These are phyloP conservation scores for Cajanus cajan DNA, from an alignment of 306 rosid genomes.

Conservation along the genomic window DNA sequence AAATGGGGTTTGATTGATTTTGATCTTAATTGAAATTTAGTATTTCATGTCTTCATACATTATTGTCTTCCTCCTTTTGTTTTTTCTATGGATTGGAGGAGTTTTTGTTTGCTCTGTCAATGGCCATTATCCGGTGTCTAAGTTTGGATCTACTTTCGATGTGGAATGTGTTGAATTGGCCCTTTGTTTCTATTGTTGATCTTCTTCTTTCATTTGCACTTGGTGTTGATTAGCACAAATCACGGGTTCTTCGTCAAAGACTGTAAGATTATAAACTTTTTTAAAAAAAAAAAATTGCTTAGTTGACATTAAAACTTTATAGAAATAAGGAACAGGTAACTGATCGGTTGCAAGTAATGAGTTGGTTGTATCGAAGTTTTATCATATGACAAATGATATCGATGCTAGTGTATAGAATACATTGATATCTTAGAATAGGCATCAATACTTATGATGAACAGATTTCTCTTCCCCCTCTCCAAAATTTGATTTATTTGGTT, in stretches of 20 bases:
- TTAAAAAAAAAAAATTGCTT: neutral
- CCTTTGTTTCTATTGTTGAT: neutral
- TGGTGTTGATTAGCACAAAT: neutral
- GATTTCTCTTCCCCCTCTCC: neutral
- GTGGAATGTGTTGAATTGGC: neutral
- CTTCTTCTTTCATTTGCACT: conserved; percentile 10
- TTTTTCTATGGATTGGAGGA: conserved; percentile 14
- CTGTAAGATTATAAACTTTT: neutral
- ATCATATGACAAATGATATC: neutral
- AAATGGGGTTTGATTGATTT: conserved; percentile 37
- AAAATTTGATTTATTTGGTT: neutral
- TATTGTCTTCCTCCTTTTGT: conserved; percentile 1
- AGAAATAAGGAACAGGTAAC: neutral
- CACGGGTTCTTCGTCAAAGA: neutral
- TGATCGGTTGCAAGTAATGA: neutral
- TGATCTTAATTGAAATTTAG: conserved; percentile 11
- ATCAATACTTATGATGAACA: neutral
- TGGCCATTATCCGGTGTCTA: neutral
- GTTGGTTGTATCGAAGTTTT: neutral
- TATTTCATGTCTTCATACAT: conserved; percentile 8
- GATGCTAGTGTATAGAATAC: neutral
- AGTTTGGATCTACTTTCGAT: conserved; percentile 28
- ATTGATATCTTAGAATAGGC: neutral
- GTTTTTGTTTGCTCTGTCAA: conserved; percentile 2
- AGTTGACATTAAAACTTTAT: neutral